Evolutionary conservation across 1,284 basidiomycete species (phyloP), one percentile per base, ranked within the genome.

Genomic region (Hortiboletus rubellus): DNA sequence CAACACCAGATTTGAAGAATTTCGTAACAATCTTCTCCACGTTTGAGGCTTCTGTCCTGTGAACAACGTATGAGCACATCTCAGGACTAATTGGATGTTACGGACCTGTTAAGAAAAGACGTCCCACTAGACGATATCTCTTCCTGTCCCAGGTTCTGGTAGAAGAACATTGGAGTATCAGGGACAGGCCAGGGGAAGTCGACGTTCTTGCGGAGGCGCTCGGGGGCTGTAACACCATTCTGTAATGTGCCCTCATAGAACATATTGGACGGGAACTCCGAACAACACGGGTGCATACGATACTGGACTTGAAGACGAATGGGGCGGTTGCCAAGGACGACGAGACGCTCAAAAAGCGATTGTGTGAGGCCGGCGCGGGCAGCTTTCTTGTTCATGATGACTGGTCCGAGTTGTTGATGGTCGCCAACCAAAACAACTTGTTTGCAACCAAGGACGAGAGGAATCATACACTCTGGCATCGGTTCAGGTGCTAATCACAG

Each of bases 371-470:
- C 97, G 0, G 97, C 97, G 15, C 94, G 89, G 0, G 97, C 97
- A 1, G 96, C 97, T 73, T 99, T 98, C 84, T 98, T 99, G 85
- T 98, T 99, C 97, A 99, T 99, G 73, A 99, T 98, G 65, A 98
- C 97, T 10, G 97, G 97, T 1, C 97, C 97, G 48, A 99, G 87
- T 82, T 99, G 97, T 77, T 91, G 91, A 74, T 98, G 96, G 76
- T 98, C 96, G 51, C 97, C 97, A 50, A 99, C 97, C 50, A 99
- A 86, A 31, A 99, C 96, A 53, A 96, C 94, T 71, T 99, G 97
- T 76, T 98, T 99, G 75, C 96, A 98, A 31, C 97, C 97, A 68
- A 98, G 87, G 15, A 99, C 91, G 40, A 99, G 85, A 14, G 97
- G 97, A 66, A 99, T 99, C 95, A 99, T 97, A 76, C 96, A 98